phyloP scores from a whole-genome alignment of 345 rosid species.

The Aquilaria yunnanensis region DNA sequence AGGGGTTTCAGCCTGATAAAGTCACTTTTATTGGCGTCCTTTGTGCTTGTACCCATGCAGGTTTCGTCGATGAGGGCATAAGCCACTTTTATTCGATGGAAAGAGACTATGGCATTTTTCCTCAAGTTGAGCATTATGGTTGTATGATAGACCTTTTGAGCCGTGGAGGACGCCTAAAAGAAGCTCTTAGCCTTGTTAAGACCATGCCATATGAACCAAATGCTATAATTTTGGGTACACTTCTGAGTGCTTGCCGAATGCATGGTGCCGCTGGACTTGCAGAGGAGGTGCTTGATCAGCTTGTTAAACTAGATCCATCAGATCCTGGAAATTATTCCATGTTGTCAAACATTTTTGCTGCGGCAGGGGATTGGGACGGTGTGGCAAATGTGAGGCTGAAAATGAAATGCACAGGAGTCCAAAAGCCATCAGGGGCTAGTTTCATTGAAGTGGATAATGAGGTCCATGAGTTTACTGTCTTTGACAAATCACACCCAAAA shows the following conservation, averaged over 20 bases:
- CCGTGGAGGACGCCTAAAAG: constrained; percentile 64
- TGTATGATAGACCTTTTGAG: constrained; percentile 86
- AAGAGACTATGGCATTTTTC: constrained; percentile 53
- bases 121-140: constrained; percentile 80
- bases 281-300: constrained; percentile 39
- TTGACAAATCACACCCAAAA: constrained; percentile 56
- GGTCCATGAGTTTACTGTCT: constrained; percentile 54
- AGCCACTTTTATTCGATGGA: constrained; percentile 59
- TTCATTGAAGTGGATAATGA: constrained; percentile 55
- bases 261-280: constrained; percentile 54
- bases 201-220: constrained; percentile 79
- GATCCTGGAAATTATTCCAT: constrained; percentile 55
- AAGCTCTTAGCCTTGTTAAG: constrained; percentile 56
- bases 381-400: constrained; percentile 57
- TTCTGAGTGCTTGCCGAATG: constrained; percentile 67
- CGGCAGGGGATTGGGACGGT: constrained; percentile 58
- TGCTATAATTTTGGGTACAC: constrained; percentile 78
- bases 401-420: constrained; percentile 49
- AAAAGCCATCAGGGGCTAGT: constrained; percentile 72
- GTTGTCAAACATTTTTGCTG: constrained; percentile 63
- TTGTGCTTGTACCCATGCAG: constrained; percentile 84
- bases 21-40: constrained; percentile 61
- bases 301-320: constrained; percentile 37
- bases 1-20: constrained; percentile 64
- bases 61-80: constrained; percentile 67